phyloP scores from a whole-genome alignment of 306 rosid species.

The Cucurbita moschata region DNA sequence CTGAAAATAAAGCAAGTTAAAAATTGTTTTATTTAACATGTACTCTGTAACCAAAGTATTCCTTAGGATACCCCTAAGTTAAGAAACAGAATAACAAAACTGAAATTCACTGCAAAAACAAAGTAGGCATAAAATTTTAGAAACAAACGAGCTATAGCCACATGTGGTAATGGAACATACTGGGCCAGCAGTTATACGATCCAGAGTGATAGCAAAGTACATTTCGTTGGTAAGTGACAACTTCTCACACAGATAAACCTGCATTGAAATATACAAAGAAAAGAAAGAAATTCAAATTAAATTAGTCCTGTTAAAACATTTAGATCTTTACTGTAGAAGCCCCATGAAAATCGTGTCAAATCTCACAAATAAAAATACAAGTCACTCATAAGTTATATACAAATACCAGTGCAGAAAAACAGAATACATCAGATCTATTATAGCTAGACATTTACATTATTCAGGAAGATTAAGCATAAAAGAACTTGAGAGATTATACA shows the following conservation, averaged over 20 bases:
- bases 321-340: not conserved
- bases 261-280: slow-evolving; percentile 13
- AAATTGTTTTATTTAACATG: not conserved
- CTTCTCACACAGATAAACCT: slow-evolving; percentile 84
- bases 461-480: not conserved
- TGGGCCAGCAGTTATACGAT: slow-evolving; percentile 83
- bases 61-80: not conserved
- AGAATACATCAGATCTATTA: not conserved
- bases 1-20: slow-evolving; percentile 24
- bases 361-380: not conserved
- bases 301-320: not conserved
- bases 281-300: slow-evolving; percentile 1
- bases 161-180: slow-evolving; percentile 34
- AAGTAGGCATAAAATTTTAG: not conserved
- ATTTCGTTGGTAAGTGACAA: slow-evolving; percentile 87
- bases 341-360: not conserved
- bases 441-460: not conserved
- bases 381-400: not conserved
- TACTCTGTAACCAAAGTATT: not conserved
- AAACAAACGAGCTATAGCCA: not conserved
- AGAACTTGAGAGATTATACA: not conserved
- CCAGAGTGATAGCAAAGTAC: slow-evolving; percentile 96
- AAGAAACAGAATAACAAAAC: slow-evolving; percentile 2
- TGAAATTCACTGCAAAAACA: not conserved
- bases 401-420: not conserved